A percentile compares a stretch with the other conserved stretches of the same genome.
These are phyloP conservation scores for Linaria vulgaris DNA, from an alignment of 257 asterid genomes.

Conservation along the genomic window DNA sequence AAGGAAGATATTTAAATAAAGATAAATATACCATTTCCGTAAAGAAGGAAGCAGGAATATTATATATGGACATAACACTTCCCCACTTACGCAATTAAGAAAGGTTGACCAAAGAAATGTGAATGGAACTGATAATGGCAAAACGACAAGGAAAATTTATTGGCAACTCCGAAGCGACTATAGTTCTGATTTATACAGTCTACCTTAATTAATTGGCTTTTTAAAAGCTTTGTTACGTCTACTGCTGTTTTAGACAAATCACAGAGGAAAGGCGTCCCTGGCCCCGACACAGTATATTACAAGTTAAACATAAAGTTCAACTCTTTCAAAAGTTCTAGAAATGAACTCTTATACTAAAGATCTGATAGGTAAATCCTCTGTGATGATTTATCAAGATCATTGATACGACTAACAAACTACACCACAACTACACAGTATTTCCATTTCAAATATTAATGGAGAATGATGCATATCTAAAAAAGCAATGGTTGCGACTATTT, in stretches of 20 bases:
- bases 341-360: not conserved
- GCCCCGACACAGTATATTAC: not conserved
- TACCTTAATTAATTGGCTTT: too few species aligned
- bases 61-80: too few species aligned
- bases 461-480: not conserved
- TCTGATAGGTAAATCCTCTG: slow-evolving; percentile 5
- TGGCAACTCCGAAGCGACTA: too few species aligned
- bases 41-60: too few species aligned
- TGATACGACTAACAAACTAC: not conserved
- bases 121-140: not conserved
- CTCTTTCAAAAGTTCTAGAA: slow-evolving; percentile 5
- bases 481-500: not conserved
- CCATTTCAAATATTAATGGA: not conserved
- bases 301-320: slow-evolving; percentile 1
- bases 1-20: too few species aligned
- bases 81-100: not conserved
- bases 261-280: not conserved
- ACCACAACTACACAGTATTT: not conserved
- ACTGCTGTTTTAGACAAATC: not conserved
- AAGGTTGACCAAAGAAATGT: not conserved
- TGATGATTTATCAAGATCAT: slow-evolving; percentile 19
- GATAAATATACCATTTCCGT: too few species aligned
- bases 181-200: too few species aligned
- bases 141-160: too few species aligned
- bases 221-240: not conserved